Conservation (phyloP, 2,329 filamentous ascomycete species). For the Aspergillus udagawae region DNA sequence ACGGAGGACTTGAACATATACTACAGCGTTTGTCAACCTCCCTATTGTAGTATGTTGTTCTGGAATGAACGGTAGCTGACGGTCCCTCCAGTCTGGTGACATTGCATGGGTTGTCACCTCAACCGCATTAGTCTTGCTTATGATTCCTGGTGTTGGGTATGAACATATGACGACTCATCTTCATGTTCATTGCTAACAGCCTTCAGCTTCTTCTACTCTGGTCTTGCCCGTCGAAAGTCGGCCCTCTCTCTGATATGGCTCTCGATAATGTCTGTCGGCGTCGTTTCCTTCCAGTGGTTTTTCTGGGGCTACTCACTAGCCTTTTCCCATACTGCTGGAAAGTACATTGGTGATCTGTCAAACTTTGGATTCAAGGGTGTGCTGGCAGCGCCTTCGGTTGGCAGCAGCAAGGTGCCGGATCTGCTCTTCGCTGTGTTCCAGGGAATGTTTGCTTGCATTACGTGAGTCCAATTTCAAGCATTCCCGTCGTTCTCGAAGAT, state of each 20-base stretch:
- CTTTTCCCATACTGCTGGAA: conserved; percentile 72
- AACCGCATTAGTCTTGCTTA: conserved; percentile 77
- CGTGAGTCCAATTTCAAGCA: conserved; percentile 52
- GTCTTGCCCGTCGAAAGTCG: conserved; percentile 82
- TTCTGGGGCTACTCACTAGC: conserved; percentile 88
- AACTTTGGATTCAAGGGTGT: conserved; percentile 79
- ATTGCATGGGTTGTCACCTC: conserved; percentile 76
- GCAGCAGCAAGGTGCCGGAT: conserved; percentile 70
- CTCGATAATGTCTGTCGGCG: conserved; percentile 72
- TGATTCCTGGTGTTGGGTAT: conserved; percentile 84
- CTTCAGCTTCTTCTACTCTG: conserved; percentile 82
- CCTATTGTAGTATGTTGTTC: not conserved
- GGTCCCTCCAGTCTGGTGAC: conserved; percentile 62
- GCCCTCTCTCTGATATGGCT: conserved; percentile 83
- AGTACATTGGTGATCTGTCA: conserved; percentile 71
- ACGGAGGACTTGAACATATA: conserved; percentile 74
- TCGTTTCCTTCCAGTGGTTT: conserved; percentile 89
- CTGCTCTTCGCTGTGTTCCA: conserved; percentile 76
- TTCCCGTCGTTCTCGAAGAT: not conserved
- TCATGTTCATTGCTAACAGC: conserved; percentile 6
- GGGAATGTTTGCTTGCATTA: conserved; percentile 64
- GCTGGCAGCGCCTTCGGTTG: conserved; percentile 70
- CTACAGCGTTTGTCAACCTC: conserved; percentile 54
- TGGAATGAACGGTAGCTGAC: conserved; percentile 11
- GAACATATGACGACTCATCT: conserved; percentile 9